Percentiles rank a stretch among this genome's conserved stretches.
These are phyloP conservation scores for Zymoseptoria tritici DNA, from an alignment of 2,329 filamentous ascomycete genomes.

Conservation along the genomic window DNA sequence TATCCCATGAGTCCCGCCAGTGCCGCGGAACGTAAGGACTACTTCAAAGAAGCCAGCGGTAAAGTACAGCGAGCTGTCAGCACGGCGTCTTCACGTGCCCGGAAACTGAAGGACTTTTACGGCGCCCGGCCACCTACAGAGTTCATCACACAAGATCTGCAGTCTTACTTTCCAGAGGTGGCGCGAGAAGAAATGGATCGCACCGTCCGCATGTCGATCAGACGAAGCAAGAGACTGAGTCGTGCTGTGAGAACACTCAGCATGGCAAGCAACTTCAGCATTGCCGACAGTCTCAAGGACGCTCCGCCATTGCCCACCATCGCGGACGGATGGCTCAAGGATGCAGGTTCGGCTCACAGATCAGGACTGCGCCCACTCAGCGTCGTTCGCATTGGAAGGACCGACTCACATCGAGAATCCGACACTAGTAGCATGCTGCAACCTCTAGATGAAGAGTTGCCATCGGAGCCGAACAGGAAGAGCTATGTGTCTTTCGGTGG, in stretches of 20 bases:
- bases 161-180: slow-evolving; percentile 95
- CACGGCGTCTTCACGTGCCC: slow-evolving; percentile 33
- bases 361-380: slow-evolving; percentile 52
- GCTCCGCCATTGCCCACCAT: slow-evolving; percentile 93
- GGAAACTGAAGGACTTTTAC: slow-evolving; percentile 71
- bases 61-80: slow-evolving; percentile 26
- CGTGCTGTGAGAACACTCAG: slow-evolving; percentile 88
- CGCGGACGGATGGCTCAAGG: slow-evolving; percentile 81
- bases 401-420: slow-evolving; percentile 69
- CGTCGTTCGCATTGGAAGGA: slow-evolving; percentile 51
- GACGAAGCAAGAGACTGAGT: slow-evolving; percentile 83
- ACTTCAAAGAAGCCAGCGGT: slow-evolving; percentile 33
- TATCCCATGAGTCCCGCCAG: slow-evolving; percentile 81
- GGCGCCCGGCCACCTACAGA: slow-evolving; percentile 91
- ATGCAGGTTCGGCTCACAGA: slow-evolving; percentile 41
- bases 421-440: slow-evolving; percentile 83
- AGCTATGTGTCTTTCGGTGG: slow-evolving; percentile 84
- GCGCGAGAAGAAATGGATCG: slow-evolving; percentile 90
- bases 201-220: slow-evolving; percentile 85
- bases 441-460: slow-evolving; percentile 83
- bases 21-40: slow-evolving; percentile 55
- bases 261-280: slow-evolving; percentile 87
- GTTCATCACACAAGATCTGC: slow-evolving; percentile 91
- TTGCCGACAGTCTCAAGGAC: slow-evolving; percentile 84
- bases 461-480: slow-evolving; percentile 79